phyloP scores from a whole-genome alignment of 2,329 filamentous ascomycete species.

The Fusarium tanahbumbuense region DNA sequence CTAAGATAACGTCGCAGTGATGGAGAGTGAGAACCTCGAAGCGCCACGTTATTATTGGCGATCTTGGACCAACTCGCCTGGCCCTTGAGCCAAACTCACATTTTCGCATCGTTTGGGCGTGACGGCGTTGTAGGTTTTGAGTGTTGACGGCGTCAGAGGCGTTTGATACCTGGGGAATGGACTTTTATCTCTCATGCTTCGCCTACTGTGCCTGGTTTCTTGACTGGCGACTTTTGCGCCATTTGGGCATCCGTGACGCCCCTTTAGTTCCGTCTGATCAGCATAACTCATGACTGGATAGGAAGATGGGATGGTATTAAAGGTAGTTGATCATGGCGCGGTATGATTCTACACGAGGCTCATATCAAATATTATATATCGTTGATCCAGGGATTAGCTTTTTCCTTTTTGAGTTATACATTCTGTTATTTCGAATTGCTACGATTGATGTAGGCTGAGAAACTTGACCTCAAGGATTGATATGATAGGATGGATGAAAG shows the following conservation, averaged over 20 bases:
- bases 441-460: neutral
- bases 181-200: slow-evolving; percentile 20
- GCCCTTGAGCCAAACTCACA: slow-evolving; percentile 9
- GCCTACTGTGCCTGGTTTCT: slow-evolving; percentile 13
- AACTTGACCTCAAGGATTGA: neutral
- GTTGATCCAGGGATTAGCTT: neutral
- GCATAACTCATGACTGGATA: neutral
- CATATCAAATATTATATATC: neutral
- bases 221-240: neutral
- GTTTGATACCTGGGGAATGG: slow-evolving; percentile 48
- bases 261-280: neutral
- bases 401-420: neutral
- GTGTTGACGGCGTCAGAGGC: slow-evolving; percentile 48
- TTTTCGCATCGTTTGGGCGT: slow-evolving; percentile 35
- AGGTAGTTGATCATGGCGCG: slow-evolving; percentile 9
- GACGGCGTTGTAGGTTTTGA: slow-evolving; percentile 49
- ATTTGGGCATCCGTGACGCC: neutral
- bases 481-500: slow-evolving; percentile 27
- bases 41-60: slow-evolving; percentile 6
- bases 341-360: slow-evolving; percentile 10
- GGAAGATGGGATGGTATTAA: slow-evolving; percentile 1
- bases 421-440: neutral
- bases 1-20: slow-evolving; percentile 3
- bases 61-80: slow-evolving; percentile 5
- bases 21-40: slow-evolving; percentile 1